phyloP scores from a whole-genome alignment of 2,329 filamentous ascomycete genomes.

The Fusarium sp. region DNA sequence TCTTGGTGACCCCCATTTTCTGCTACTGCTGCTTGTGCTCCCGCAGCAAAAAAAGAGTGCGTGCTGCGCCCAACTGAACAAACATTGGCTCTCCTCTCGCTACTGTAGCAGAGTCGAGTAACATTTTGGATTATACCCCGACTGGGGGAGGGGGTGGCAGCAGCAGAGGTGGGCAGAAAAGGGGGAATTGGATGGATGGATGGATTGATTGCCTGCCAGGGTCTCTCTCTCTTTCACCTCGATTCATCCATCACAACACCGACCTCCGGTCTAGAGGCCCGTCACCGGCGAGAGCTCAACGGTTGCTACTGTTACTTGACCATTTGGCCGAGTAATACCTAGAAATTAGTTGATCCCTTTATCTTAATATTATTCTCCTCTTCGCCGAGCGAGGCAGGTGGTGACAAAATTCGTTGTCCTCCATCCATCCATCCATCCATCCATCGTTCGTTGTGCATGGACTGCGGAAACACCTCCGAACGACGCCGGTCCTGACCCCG shows the following conservation, averaged over 20 bases:
- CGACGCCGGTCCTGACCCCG: slow-evolving; percentile 20
- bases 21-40: slow-evolving; percentile 28
- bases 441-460: slow-evolving; percentile 1
- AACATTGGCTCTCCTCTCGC: neutral
- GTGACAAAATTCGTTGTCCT: neutral
- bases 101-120: neutral
- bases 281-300: slow-evolving; percentile 3
- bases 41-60: neutral
- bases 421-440: neutral
- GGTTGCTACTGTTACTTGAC: neutral
- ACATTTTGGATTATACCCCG: neutral
- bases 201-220: slow-evolving; percentile 29
- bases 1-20: neutral
- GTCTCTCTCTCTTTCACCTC: slow-evolving; percentile 13
- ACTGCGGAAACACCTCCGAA: slow-evolving; percentile 27
- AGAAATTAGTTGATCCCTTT: slow-evolving; percentile 24
- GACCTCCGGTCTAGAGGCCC: slow-evolving; percentile 6
- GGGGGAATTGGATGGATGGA: slow-evolving; percentile 28
- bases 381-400: slow-evolving; percentile 20
- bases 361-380: slow-evolving; percentile 6
- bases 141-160: slow-evolving; percentile 26
- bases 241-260: slow-evolving; percentile 26
- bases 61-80: neutral
- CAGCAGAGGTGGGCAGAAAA: slow-evolving; percentile 32
- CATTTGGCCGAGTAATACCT: slow-evolving; percentile 11